Conservation (phyloP, 164 flowering plant species). For the Saururus chinensis region DNA sequence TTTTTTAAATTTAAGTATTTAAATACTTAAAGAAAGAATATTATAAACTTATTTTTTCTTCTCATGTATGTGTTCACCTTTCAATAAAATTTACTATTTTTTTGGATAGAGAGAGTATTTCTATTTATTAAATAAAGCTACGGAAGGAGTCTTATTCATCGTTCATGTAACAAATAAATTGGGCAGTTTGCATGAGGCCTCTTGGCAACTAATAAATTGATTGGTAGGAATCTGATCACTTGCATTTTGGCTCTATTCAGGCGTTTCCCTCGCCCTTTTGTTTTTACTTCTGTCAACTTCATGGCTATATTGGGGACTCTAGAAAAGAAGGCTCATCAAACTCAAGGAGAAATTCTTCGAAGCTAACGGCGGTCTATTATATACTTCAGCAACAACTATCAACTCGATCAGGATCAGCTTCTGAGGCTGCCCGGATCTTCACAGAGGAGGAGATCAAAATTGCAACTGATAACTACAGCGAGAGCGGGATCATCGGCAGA, state of each 20-base stretch:
- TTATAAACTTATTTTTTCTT: too few species aligned
- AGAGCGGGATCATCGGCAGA: conserved; percentile 7
- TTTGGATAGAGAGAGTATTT: too few species aligned
- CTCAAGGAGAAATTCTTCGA: conserved; percentile 5
- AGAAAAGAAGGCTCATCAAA: conserved; percentile 2
- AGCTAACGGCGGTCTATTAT: conserved; percentile 7
- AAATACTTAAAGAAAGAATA: too few species aligned
- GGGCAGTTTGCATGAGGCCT: too few species aligned
- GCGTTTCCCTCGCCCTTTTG: background rate
- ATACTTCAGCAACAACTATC: conserved; percentile 4
- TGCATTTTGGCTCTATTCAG: background rate
- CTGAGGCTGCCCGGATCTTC: conserved; percentile 1
- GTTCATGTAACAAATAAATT: too few species aligned
- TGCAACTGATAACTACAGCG: conserved; percentile 12
- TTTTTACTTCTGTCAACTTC: conserved; percentile 1
- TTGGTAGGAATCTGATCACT: too few species aligned
- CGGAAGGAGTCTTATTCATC: too few species aligned
- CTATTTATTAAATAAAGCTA: too few species aligned
- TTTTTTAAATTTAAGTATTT: too few species aligned
- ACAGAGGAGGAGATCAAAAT: conserved; percentile 6
- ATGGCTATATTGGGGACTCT: conserved; percentile 2
- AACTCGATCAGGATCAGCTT: background rate
- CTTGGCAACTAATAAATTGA: background rate
- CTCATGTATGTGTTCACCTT: too few species aligned
- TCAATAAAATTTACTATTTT: too few species aligned